phyloP scores from a whole-genome alignment of 1,284 basidiomycete genomes.

The Ceratobasidium sp. region DNA sequence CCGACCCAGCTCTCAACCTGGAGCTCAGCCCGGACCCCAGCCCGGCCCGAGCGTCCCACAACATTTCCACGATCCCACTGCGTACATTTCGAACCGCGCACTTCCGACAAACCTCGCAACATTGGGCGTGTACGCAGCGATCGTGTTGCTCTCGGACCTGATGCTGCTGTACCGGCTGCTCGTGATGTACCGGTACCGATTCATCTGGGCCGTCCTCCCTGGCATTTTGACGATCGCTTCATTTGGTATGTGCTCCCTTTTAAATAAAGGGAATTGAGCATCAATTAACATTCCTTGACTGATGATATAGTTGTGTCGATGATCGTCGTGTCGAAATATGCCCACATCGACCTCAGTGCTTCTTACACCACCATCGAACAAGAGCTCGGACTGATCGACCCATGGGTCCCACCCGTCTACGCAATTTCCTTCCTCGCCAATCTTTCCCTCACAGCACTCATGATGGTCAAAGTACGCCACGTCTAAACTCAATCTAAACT shows the following conservation, averaged over 20 bases:
- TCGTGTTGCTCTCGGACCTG: slow-evolving; percentile 28
- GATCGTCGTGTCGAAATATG: slow-evolving; percentile 26
- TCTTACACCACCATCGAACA: background rate
- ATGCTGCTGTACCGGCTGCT: slow-evolving; percentile 36
- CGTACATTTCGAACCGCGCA: slow-evolving; percentile 27
- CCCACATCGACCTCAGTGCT: slow-evolving; percentile 8
- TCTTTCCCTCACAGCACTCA: slow-evolving; percentile 27
- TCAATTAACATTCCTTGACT: background rate
- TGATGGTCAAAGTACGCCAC: slow-evolving; percentile 32
- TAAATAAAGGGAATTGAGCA: background rate
- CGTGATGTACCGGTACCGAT: slow-evolving; percentile 33
- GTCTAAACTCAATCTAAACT: background rate
- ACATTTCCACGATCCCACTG: background rate
- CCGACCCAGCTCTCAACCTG: background rate
- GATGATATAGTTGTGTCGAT: slow-evolving; percentile 25
- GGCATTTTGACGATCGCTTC: slow-evolving; percentile 15
- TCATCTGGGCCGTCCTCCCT: slow-evolving; percentile 16
- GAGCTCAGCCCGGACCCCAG: background rate
- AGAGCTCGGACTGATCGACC: background rate
- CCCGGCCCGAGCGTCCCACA: background rate
- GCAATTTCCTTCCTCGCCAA: slow-evolving; percentile 24
- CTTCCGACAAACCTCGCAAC: slow-evolving; percentile 22
- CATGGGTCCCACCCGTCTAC: slow-evolving; percentile 35
- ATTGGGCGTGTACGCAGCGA: slow-evolving; percentile 24
- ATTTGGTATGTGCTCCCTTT: slow-evolving; percentile 1